A percentile compares a stretch with the other conserved stretches of the same genome.
Conservation (phyloP, 495 filamentous ascomycete genomes). For the Xylaria scruposa region DNA sequence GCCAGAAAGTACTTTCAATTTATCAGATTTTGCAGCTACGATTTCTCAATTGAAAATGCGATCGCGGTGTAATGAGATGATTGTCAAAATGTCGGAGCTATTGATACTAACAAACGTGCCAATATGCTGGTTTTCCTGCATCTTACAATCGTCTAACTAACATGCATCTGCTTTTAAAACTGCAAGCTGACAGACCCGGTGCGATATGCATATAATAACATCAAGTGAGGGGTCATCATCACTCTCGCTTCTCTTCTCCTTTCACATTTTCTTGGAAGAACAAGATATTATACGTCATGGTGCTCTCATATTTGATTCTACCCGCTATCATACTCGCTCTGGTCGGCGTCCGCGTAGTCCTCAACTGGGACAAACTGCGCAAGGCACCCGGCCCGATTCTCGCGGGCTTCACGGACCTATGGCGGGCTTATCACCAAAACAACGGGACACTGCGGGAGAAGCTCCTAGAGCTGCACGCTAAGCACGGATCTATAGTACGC, state of each 20-base stretch:
- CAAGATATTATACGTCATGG: not conserved
- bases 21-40: not conserved
- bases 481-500: slow-evolving; percentile 37
- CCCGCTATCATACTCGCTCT: slow-evolving; percentile 11
- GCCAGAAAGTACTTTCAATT: not conserved
- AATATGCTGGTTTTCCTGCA: not conserved
- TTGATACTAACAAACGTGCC: not conserved
- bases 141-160: not conserved
- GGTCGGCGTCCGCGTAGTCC: slow-evolving; percentile 20
- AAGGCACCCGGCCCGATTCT: slow-evolving; percentile 40
- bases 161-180: not conserved
- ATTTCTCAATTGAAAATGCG: not conserved
- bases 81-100: not conserved
- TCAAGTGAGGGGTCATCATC: not conserved
- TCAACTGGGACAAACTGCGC: slow-evolving; percentile 32
- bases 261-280: not conserved
- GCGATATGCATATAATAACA: not conserved
- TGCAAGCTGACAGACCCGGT: not conserved
- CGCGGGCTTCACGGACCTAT: slow-evolving; percentile 38
- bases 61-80: not conserved
- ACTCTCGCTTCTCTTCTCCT: not conserved
- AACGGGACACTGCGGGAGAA: slow-evolving; percentile 32
- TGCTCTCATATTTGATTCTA: not conserved
- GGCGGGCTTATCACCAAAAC: slow-evolving; percentile 37
- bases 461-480: slow-evolving; percentile 35